Evolutionary conservation across 345 rosid species (phyloP), one percentile per base, ranked within the genome.

Genomic region (Triadica sebifera): DNA sequence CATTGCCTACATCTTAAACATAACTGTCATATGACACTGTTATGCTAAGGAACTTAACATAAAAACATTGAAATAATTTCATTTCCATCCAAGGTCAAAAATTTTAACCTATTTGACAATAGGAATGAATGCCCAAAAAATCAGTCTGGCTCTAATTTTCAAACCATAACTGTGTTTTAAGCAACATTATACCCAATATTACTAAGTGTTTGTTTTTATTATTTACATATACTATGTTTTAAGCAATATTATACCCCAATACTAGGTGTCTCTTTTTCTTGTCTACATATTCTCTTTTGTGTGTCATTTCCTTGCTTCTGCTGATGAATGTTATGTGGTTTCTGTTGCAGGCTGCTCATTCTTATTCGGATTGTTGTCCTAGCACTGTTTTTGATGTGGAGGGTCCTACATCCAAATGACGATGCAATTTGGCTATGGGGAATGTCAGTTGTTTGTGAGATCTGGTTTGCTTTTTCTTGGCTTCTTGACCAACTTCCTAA

Each of bases 401-500:
- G 98, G 74, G 59, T 92, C 60, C 57, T 57, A 12, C 78, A 94
- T 82, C 87, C 80, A 41, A 94, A 94, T 76, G 73, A 64, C 0
- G 93, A 92, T 73, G 98, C 98, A 22, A 45, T 92, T 65, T 94
- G 98, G 98, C 83, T 94, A 17, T 94, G 98, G 98, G 97, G 96
- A 55, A 92, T 94, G 98, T 94, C 98, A 72, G 94, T 94, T 64
- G 97, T 94, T 58, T 94, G 98, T 71, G 98, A 94, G 80, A 75
- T 94, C 47, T 94, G 98, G 98, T 94, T 94, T 68, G 98, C 98
- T 63, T 87, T 94, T 71, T 92, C 98, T 25, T 94, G 98, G 98
- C 94, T 94, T 81, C 97, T 94, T 75, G 98, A 94, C 74, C 98
- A 94, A 75, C 96, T 94, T 46, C 98, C 98, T 16, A 94, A 94